Evolutionary conservation across 2,329 filamentous ascomycete species (phyloP), one percentile per base, ranked within the genome.

Genomic region (Fusarium avenaceum): DNA sequence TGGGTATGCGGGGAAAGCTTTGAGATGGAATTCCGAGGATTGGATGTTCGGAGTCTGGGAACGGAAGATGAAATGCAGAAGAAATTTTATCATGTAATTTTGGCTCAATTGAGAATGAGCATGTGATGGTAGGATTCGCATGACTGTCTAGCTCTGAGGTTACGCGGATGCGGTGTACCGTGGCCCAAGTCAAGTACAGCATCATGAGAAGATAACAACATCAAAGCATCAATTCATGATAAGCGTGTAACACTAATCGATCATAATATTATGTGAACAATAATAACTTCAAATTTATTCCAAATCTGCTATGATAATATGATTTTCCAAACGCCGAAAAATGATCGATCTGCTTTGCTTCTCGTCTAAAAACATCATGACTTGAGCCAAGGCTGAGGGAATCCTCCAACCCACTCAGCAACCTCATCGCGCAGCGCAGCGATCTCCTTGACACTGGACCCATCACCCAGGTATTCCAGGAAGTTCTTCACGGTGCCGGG

Each of bases 401-500:
- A 76, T 30, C 65, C 63, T n/a, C 89, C 86, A 40, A 91, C 89
- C 90, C 90, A 92, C 72, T 90, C 88, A 67, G 87, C 86, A 17
- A 92, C 90, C 80, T 92, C 90, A 65, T 86, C 85, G 65, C 87
- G 85, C 63, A 92, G 80, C 77, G 90, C 87, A 26, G 89, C 83
- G 70, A 92, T 90, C 80, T 92, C 90, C 15, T 86, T 80, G 43
- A 90, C 85, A 52, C 84, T 84, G 65, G 90, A 85, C 42, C 90
- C 90, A 65, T 87, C 86, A n/a, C 88, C 88, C 13, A 92, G 80
- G 70, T 87, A 86, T 58, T 90, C 86, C 69, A 89, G 79, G 78
- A 92, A 92, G 35, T 86, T 86, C 77, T 87, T 89, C 33, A 92
- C 81, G 65, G 86, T 86, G 38, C 84, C 86, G 13, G 86, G 84